Evolutionary conservation across 768 basidiomycete species (phyloP), one percentile per base, ranked within the genome.

Genomic region (Kwoniella botswanensis): DNA sequence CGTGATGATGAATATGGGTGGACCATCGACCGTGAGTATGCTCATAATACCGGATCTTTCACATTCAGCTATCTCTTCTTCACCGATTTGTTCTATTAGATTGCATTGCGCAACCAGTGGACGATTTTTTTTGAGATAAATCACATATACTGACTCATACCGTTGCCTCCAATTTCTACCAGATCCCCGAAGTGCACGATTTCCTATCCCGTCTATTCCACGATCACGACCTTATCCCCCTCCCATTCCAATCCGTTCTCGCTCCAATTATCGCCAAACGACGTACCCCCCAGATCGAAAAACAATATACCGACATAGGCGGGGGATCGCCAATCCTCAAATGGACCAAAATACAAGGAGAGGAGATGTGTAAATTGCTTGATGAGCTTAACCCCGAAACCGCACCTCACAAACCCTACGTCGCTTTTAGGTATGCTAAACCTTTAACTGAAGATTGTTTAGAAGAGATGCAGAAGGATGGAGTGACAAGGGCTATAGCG

Each of bases 1-100:
- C 72, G 94, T 99, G 53, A 92, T 99, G 92, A 86, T 99, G 86
- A 99, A 98, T 84, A 99, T 99, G 97, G 97, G 97, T 55, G 97
- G 97, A 1, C 97, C 96, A 24, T 88, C 92, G 62, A 95, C 93
- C 68, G 93, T 94, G 79, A 76, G 89, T 85, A 46, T 44, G 63
- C 24, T 42, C 29, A 10, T 21, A 22, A 60, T 56, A 53, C 55
- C 65, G 29, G 18, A 69, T 65, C 53, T 4, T 17, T 50, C 18
- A 13, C 44, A 11, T 10, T 17, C 44, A 46, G 1, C 6, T 46
- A 46, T 46, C 4, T 46, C 44, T 46, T 5, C 44, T 46, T 3
- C 11, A 46, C 44, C 24, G 24, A 26, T 26, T 26, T 26, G 24
- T 26, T 26, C 24, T 26, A 26, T 26, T 26, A 3, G 24, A 26